Conservation (phyloP, 1,284 basidiomycete species). For the Sporisorium graminicola region DNA sequence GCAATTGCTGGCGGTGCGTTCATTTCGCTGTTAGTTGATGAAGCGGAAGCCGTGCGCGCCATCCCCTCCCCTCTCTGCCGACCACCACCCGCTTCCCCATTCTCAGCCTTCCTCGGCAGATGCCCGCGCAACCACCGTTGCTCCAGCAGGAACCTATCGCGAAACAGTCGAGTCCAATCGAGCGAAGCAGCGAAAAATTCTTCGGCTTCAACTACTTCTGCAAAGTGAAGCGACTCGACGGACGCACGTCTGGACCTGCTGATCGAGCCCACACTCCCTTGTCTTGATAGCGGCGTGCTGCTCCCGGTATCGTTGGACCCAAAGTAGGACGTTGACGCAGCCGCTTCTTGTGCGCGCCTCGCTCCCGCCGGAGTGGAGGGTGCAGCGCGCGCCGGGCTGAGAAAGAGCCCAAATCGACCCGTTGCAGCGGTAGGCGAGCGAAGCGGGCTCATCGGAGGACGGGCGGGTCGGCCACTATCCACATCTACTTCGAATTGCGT, state of each 20-base stretch:
- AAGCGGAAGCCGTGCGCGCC: conserved; percentile 10
- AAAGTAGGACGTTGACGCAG: conserved; percentile 19
- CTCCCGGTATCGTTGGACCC: not conserved
- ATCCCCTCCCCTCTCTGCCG: conserved; percentile 8
- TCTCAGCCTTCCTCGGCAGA: not conserved
- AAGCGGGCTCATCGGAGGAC: conserved; percentile 29
- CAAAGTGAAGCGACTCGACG: conserved; percentile 21
- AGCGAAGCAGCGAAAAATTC: conserved; percentile 39
- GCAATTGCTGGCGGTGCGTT: not conserved
- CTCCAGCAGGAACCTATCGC: conserved; percentile 36
- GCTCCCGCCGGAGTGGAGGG: conserved; percentile 39
- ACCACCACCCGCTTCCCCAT: not conserved
- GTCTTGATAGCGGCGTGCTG: conserved; percentile 13
- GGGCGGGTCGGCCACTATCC: conserved; percentile 12
- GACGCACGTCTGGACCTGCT: conserved; percentile 12
- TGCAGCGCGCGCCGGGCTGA: conserved; percentile 26
- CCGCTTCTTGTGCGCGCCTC: conserved; percentile 34
- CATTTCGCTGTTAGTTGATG: not conserved
- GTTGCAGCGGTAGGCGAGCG: conserved; percentile 39
- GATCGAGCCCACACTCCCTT: conserved; percentile 17
- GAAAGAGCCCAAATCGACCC: conserved; percentile 40
- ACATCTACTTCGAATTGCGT: conserved; percentile 17
- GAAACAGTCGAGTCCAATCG: conserved; percentile 42
- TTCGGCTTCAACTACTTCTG: conserved; percentile 35
- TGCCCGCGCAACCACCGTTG: conserved; percentile 37